These are phyloP conservation scores for Colletotrichum sp. DNA, from an alignment of 2,329 filamentous ascomycete species.

Conservation along the genomic window DNA sequence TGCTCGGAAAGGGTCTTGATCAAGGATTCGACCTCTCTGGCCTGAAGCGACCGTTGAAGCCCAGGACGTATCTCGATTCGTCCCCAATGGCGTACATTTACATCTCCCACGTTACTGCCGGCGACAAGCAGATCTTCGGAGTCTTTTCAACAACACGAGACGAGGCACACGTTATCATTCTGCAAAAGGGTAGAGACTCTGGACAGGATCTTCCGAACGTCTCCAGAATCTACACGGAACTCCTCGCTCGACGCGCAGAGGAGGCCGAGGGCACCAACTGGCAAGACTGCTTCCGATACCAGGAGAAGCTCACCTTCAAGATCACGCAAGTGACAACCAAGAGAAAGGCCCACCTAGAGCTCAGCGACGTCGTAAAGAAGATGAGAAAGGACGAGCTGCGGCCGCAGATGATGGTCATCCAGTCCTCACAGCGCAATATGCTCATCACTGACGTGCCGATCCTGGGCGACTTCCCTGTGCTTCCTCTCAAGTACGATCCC, in stretches of 20 bases:
- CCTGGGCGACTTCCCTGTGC: conserved; percentile 81
- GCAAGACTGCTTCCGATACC: conserved; percentile 86
- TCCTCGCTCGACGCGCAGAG: conserved; percentile 68
- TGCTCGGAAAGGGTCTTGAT: conserved; percentile 90
- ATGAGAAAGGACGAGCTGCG: conserved; percentile 84
- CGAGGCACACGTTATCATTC: conserved; percentile 86
- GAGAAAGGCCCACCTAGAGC: conserved; percentile 85
- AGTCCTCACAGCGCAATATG: conserved; percentile 83
- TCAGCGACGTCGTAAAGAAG: conserved; percentile 88
- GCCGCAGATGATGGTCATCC: conserved; percentile 84
- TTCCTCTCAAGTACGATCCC: conserved; percentile 81
- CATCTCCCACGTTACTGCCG: conserved; percentile 88
- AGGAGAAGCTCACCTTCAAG: conserved; percentile 84
- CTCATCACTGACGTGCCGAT: conserved; percentile 85
- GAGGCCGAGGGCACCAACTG: conserved; percentile 73
- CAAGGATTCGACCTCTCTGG: conserved; percentile 88
- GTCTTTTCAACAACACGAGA: conserved; percentile 84
- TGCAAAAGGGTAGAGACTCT: conserved; percentile 80
- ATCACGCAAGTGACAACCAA: conserved; percentile 87
- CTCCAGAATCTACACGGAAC: conserved; percentile 84
- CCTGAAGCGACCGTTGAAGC: conserved; percentile 71
- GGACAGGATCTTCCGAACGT: conserved; percentile 87
- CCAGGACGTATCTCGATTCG: conserved; percentile 73
- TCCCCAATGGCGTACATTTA: conserved; percentile 84
- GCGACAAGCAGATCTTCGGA: conserved; percentile 91